Conservation (phyloP, 2,329 filamentous ascomycete genomes). For the Pseudogymnoascus sp. region DNA sequence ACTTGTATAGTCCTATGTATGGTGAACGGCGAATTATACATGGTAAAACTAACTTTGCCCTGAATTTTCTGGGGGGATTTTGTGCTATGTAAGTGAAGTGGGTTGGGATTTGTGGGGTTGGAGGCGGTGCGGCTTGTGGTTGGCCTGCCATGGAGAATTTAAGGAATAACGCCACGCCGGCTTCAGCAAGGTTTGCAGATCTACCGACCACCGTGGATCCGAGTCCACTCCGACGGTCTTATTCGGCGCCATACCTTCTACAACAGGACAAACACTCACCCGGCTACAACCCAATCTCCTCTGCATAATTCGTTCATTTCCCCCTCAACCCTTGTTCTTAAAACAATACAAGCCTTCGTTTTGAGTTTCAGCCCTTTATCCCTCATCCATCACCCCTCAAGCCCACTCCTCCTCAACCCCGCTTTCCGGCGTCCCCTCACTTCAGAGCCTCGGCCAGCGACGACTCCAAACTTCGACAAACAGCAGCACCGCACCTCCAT, state of each 20-base stretch:
- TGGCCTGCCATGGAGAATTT: neutral
- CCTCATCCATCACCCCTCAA: neutral
- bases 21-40: neutral
- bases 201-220: neutral
- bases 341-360: neutral
- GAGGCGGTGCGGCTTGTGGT: neutral
- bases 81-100: neutral
- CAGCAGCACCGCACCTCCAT: neutral
- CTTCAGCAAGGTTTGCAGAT: neutral
- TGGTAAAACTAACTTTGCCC: neutral
- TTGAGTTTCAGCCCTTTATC: neutral
- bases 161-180: constrained; percentile 3
- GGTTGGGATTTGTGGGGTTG: neutral
- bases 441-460: neutral
- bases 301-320: constrained; percentile 1
- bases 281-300: neutral
- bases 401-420: neutral
- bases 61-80: neutral
- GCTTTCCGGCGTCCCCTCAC: neutral
- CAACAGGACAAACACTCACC: neutral
- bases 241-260: neutral
- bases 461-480: neutral
- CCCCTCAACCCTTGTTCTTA: neutral
- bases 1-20: neutral
- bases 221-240: neutral